Percentiles rank a stretch among this genome's conserved stretches.
Evolutionary conservation across 768 basidiomycete species (phyloP).

Genomic region (Tylopilus sp.): DNA sequence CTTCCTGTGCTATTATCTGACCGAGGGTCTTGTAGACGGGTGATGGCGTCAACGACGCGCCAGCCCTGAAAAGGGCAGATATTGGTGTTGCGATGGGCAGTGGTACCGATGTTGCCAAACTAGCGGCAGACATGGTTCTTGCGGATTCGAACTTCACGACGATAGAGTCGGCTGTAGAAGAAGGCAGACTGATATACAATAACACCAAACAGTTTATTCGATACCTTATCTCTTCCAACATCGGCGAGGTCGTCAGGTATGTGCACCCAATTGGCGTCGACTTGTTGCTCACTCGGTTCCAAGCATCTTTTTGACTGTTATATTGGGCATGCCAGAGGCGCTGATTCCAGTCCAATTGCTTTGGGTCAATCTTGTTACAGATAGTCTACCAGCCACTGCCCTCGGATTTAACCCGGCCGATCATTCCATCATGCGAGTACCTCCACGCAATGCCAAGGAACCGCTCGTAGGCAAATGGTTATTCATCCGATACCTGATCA

Average conservation of each 20-base stretch:
- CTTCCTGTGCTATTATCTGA: conserved; percentile 9
- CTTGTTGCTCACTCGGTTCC: conserved; percentile 6
- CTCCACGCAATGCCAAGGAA: conserved; percentile 86
- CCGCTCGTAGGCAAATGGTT: conserved; percentile 91
- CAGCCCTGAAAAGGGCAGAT: conserved; percentile 93
- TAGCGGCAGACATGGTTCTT: conserved; percentile 97
- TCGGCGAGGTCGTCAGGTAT: conserved; percentile 89
- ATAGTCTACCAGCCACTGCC: conserved; percentile 93
- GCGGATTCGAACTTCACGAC: conserved; percentile 97
- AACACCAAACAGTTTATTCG: conserved; percentile 99
- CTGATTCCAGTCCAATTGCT: conserved; percentile 96
- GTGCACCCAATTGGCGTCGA: neutral
- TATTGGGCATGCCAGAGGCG: conserved; percentile 99
- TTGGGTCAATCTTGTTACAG: conserved; percentile 98
- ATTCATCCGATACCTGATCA: conserved; percentile 92
- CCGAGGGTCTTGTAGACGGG: conserved; percentile 61
- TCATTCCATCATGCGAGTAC: conserved; percentile 94
- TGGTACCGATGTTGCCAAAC: conserved; percentile 96
- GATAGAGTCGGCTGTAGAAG: conserved; percentile 95
- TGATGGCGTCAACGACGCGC: conserved; percentile 98
- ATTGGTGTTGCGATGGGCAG: conserved; percentile 99
- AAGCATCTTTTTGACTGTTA: conserved; percentile 94
- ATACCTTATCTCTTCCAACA: conserved; percentile 97
- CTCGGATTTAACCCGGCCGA: conserved; percentile 98
- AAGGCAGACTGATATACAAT: conserved; percentile 96